Evolutionary conservation across 2,329 filamentous ascomycete species (phyloP), one percentile per base, ranked within the genome.

Genomic region (Paecilomyces fulvus): DNA sequence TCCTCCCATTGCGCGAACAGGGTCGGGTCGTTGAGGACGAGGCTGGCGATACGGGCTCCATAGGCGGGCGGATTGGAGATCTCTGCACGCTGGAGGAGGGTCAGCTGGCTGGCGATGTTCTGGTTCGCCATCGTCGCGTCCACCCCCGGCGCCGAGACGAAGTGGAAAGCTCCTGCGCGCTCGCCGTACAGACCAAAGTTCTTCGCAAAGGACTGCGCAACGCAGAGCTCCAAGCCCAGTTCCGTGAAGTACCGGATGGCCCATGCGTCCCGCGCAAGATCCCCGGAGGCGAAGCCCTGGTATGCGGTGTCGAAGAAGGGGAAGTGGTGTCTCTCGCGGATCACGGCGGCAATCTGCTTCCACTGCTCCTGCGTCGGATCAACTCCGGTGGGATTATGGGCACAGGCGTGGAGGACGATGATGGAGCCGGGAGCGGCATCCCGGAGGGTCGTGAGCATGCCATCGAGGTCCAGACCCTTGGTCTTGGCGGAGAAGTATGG

Each of bases 271-370:
- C 85, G 84, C 64, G 82, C 80, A 20, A 97, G 83, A 71, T 95
- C 86, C 58, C 94, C 94, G 0, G 94, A 95, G 2, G 94, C 94
- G 72, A 99, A 99, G 56, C 94, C 92, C 76, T 97, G 94, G 80
- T 99, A 99, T 56, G 94, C 94, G 62, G 85, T 90, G 80, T 99
- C 94, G 77, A 99, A 97, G 83, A 99, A 97, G 67, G 94, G 92
- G 78, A 99, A 96, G 75, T 95, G 92, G 61, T 83, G 83, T 76
- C 88, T 90, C 67, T 83, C 74, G 66, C 83, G 83, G 74, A 97
- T 85, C 49, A 96, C 74, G 49, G 80, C 74, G 54, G 92, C 91
- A 60, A 99, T 85, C 76, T 95, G 83, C 73, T 88, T 90, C 94
- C 94, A 99, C 78, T 99, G 94, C 55, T 92, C 90, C 63, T 88